phyloP scores from a whole-genome alignment of 2,329 filamentous ascomycete genomes.

The Ascochyta pisi region DNA sequence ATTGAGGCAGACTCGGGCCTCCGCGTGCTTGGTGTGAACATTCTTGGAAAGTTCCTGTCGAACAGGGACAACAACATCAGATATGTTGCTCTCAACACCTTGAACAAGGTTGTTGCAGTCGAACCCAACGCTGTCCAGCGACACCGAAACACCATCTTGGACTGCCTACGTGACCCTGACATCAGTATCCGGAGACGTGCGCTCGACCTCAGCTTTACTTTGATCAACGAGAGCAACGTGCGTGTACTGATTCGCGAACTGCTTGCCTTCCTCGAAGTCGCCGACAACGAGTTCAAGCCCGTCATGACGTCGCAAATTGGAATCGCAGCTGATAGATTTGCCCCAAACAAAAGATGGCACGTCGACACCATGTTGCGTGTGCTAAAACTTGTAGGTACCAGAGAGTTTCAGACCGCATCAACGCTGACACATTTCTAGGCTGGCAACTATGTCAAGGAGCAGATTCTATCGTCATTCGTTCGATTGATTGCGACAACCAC shows the following conservation, averaged over 20 bases:
- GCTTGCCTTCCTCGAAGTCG: constrained; percentile 92
- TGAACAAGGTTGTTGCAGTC: constrained; percentile 97
- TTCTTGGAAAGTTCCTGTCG: constrained; percentile 96
- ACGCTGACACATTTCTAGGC: constrained; percentile 55
- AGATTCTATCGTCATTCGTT: constrained; percentile 95
- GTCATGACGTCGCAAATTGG: constrained; percentile 99
- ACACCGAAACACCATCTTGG: constrained; percentile 95
- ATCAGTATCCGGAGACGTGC: constrained; percentile 96
- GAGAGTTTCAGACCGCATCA: background rate
- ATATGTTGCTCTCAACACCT: constrained; percentile 94
- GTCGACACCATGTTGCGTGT: constrained; percentile 97
- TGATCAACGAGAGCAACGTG: constrained; percentile 97
- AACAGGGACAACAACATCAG: constrained; percentile 99
- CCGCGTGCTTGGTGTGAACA: constrained; percentile 94
- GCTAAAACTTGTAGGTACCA: constrained; percentile 68
- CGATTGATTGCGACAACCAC: constrained; percentile 93
- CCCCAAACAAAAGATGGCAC: constrained; percentile 98
- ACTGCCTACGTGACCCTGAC: constrained; percentile 94
- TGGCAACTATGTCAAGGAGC: constrained; percentile 96
- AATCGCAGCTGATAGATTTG: constrained; percentile 92
- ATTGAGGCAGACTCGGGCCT: constrained; percentile 97
- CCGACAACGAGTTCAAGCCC: constrained; percentile 98
- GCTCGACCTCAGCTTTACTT: constrained; percentile 95
- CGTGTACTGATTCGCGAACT: constrained; percentile 91
- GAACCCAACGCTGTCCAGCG: constrained; percentile 97